Conservation (phyloP, 2,329 filamentous ascomycete species). For the Penicillium sp. region DNA sequence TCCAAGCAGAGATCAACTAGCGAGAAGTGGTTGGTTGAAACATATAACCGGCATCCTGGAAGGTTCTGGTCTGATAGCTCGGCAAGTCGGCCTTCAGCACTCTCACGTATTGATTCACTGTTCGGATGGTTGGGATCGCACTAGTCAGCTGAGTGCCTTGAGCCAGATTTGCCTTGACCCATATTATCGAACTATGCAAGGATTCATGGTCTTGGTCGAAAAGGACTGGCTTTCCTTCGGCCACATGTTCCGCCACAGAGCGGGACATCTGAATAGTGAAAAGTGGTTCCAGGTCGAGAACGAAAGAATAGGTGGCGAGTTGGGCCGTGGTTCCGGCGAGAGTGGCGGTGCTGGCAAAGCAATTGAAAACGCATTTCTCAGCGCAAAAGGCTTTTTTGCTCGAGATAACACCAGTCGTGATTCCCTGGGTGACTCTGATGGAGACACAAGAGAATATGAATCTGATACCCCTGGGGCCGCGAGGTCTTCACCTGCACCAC, state of each 20-base stretch:
- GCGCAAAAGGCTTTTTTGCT: slow-evolving; percentile 88
- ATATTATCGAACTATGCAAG: slow-evolving; percentile 91
- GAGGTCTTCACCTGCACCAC: slow-evolving; percentile 40
- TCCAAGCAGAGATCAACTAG: slow-evolving; percentile 79
- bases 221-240: slow-evolving; percentile 99
- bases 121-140: slow-evolving; percentile 98
- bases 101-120: slow-evolving; percentile 97
- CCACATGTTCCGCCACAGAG: slow-evolving; percentile 95
- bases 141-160: slow-evolving; percentile 88
- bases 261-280: slow-evolving; percentile 83
- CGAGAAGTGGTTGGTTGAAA: slow-evolving; percentile 87
- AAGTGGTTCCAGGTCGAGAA: slow-evolving; percentile 93
- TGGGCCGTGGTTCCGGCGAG: slow-evolving; percentile 46
- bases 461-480: slow-evolving; percentile 46
- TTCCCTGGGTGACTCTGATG: slow-evolving; percentile 66
- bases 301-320: slow-evolving; percentile 69
- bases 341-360: slow-evolving; percentile 66
- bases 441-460: slow-evolving; percentile 56
- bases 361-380: slow-evolving; percentile 82
- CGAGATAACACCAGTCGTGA: slow-evolving; percentile 73
- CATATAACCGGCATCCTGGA: slow-evolving; percentile 85
- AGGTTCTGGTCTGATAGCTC: slow-evolving; percentile 81
- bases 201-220: slow-evolving; percentile 91
- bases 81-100: slow-evolving; percentile 87
- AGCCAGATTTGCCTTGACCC: slow-evolving; percentile 94